Base-by-base conservation (phyloP, 1,139 yeast genomes). In the Blastobotrys aristatus region DNA sequence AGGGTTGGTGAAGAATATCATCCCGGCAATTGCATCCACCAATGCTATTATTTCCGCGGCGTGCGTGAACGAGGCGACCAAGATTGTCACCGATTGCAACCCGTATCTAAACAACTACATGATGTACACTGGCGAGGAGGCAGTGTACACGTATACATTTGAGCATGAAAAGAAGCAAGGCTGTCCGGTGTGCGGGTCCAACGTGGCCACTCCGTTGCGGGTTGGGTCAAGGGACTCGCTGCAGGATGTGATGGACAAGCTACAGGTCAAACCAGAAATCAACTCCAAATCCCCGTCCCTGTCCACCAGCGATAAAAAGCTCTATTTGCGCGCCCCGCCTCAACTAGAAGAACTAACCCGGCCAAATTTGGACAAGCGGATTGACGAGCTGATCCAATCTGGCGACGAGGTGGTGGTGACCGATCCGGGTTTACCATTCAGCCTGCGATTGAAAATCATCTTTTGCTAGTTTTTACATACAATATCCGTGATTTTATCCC, bases 21-120 rank as follows among this genome's bases (percentile, higher is more conserved):
- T 92, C 21, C 98, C 98, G 0, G 92, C 97, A 1, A 86, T 90
- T 48, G 96, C 97, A 0, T 84, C 96, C 1, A 90, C 97, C 0
- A 92, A 92, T 64, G 96, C 97, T 2, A 76, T 92, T 31, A 79
- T 92, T 38, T 96, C 97, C 2, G 96, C 96, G 0, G 76, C 89
- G 13, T 87, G 96, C 63, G 86, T 95, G 60, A 85, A 84, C 57
- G 97, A 90, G 62, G 89, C 86, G 1, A 78, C 88, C 65, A 90
- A 90, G 61, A 70, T 88, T 22, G 73, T 85, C 24, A 82, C 95
- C 0, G 76, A 80, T 46, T 71, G 79, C 50, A 82, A 81, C 57
- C 90, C 89, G 0, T 73, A 74, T 33, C 68, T 88, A 57, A 79
- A 81, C 55, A 90, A 89, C 65, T 86, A 86, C 63, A 83, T 88